Conservation (phyloP, 129 eudicot genomes). For the Pulicaria dysenterica region DNA sequence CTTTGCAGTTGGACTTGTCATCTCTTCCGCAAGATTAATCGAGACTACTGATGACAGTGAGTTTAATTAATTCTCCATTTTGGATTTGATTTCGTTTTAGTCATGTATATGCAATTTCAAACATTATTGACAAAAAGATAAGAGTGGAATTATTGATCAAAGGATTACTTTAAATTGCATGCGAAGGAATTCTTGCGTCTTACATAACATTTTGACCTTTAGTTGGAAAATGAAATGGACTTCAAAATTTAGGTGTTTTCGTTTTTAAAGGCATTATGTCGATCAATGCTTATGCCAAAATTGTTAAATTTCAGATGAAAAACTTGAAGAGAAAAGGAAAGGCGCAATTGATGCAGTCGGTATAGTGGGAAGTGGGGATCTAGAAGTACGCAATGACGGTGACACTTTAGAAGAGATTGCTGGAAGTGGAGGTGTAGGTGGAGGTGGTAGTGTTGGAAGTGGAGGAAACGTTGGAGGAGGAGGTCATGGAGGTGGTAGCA, state of each 20-base stretch:
- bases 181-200: slow-evolving; percentile 4
- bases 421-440: background rate
- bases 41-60: slow-evolving; percentile 30
- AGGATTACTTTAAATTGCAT: background rate
- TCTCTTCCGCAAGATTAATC: slow-evolving; percentile 39
- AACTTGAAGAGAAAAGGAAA: slow-evolving; percentile 28
- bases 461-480: background rate
- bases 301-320: slow-evolving; percentile 20
- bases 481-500: background rate
- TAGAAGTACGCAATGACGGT: slow-evolving; percentile 15
- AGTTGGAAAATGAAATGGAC: background rate
- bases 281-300: background rate
- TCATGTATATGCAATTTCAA: background rate
- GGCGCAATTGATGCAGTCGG: slow-evolving; percentile 15
- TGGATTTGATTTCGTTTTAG: background rate
- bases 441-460: background rate
- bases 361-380: slow-evolving; percentile 15
- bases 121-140: background rate
- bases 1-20: slow-evolving; percentile 31
- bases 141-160: background rate
- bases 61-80: background rate
- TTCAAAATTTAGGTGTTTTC: background rate
- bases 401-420: slow-evolving; percentile 12
- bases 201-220: background rate
- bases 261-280: background rate